Base-by-base conservation (phyloP, 2,329 filamentous ascomycete species). In the Lasiodiplodia sp. region DNA sequence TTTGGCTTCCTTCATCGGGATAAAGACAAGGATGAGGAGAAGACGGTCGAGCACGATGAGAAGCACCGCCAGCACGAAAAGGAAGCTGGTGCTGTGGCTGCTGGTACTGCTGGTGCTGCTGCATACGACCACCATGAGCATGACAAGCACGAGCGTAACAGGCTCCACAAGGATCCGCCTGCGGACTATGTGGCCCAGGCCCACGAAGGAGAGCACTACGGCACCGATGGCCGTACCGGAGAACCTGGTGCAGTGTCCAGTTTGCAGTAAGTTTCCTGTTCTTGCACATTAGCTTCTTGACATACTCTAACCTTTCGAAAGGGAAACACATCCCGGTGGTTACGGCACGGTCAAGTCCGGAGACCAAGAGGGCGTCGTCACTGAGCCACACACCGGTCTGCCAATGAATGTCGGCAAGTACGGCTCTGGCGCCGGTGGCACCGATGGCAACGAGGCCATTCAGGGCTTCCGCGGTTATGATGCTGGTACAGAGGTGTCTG, bases 161-260 rank as follows among this genome's bases (percentile, higher is more conserved):
- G 74, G 23, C 72, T 83, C 51, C 80, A 82, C 72, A 83, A 83
- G 70, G 79, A 81, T 28, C 80, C 80, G 11, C 80, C 80, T 7
- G 72, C 73, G 38, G 77, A 76, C 2, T 75, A 63, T 18, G n/a
- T 18, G 6, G 4, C 25, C 25, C 34, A 12, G 18, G 60, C 23
- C 10, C 60, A 52, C 7, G 60, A 31, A 16, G 53, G 66, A 52
- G 66, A 70, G 66, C 55, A 53, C 23, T 66, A 66, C 25, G 66
- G 56, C 47, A 68, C 56, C 6, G 55, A 47, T 3, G 49, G 55
- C 4, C 40, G 31, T 3, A 51, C 37, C 11, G 66, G 55, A 40
- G 16, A 63, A 23, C n/a, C 55, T 47, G 66, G 56, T 38, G 55
- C 66, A 14, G 56, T 38, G 2, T 60, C 55, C 5, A 47, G 44